These are phyloP conservation scores for Pleurostoma richardsiae DNA, from an alignment of 2,329 filamentous ascomycete species.

Conservation along the genomic window DNA sequence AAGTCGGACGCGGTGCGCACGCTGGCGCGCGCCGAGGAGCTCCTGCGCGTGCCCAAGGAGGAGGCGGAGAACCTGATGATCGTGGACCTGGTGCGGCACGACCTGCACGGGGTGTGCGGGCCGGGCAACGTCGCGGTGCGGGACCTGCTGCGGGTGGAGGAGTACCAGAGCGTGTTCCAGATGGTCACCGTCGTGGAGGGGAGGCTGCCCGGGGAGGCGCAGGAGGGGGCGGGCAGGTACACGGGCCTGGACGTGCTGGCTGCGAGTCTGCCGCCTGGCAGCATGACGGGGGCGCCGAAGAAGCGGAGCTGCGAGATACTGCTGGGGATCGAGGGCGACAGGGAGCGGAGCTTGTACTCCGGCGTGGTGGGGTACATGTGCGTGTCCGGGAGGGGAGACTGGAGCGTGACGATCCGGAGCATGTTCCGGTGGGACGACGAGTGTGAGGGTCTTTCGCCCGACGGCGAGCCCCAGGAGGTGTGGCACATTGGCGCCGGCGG, in stretches of 20 bases:
- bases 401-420: conserved; percentile 85
- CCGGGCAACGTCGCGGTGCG: conserved; percentile 68
- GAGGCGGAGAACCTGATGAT: conserved; percentile 98
- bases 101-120: conserved; percentile 80
- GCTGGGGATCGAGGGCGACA: conserved; percentile 56
- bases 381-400: conserved; percentile 78
- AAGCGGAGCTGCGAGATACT: conserved; percentile 86
- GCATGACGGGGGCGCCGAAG: conserved; percentile 96
- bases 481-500: conserved; percentile 91
- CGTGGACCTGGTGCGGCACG: conserved; percentile 91
- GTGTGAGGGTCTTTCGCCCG: conserved; percentile 31
- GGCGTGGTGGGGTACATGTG: conserved; percentile 90
- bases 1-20: conserved; percentile 64
- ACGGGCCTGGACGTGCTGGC: conserved; percentile 73
- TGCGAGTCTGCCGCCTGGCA: conserved; percentile 77
- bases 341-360: conserved; percentile 73
- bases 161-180: conserved; percentile 86
- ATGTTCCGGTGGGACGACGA: conserved; percentile 70
- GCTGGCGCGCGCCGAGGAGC: conserved; percentile 63
- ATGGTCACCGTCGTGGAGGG: conserved; percentile 88
- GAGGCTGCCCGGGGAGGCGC: conserved; percentile 33
- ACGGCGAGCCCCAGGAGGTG: conserved; percentile 37
- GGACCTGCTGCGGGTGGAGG: conserved; percentile 80
- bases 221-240: conserved; percentile 21
- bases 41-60: conserved; percentile 81